Evolutionary conservation across 257 asterid species (phyloP).

Genomic region (Sherardia arvensis): DNA sequence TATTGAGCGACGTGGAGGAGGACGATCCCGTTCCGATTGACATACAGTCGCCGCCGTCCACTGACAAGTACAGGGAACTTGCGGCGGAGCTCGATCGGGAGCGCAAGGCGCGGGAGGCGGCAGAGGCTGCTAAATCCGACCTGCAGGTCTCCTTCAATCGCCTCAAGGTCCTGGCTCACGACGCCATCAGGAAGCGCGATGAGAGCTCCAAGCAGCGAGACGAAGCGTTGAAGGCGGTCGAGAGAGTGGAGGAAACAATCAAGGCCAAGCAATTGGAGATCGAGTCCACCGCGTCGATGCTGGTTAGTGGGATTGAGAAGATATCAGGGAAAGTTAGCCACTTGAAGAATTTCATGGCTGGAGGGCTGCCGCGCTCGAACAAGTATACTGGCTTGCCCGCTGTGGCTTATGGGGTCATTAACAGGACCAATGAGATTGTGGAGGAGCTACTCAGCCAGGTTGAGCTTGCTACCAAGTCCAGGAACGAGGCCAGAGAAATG

Average conservation of each 20-base stretch:
- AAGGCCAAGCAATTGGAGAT: slow-evolving; percentile 59
- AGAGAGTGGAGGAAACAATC: slow-evolving; percentile 45
- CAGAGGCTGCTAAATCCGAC: slow-evolving; percentile 62
- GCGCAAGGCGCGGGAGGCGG: slow-evolving; percentile 60
- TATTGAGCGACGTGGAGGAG: slow-evolving; percentile 86
- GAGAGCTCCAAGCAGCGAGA: slow-evolving; percentile 76
- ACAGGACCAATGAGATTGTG: slow-evolving; percentile 83
- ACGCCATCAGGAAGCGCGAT: slow-evolving; percentile 80
- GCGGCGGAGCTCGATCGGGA: slow-evolving; percentile 84
- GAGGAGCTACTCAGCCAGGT: slow-evolving; percentile 78
- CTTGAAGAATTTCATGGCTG: slow-evolving; percentile 63
- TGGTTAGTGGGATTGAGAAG: slow-evolving; percentile 84
- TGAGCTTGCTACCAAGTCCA: slow-evolving; percentile 51
- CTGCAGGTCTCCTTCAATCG: slow-evolving; percentile 64
- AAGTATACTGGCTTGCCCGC: slow-evolving; percentile 90
- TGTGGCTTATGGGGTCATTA: slow-evolving; percentile 86
- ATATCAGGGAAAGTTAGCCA: slow-evolving; percentile 71
- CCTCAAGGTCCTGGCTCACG: slow-evolving; percentile 74
- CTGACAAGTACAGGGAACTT: slow-evolving; percentile 55
- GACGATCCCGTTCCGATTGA: slow-evolving; percentile 63
- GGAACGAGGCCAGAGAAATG: slow-evolving; percentile 70
- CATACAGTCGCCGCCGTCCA: slow-evolving; percentile 30
- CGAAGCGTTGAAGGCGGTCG: slow-evolving; percentile 41
- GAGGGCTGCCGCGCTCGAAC: slow-evolving; percentile 71
- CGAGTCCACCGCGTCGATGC: slow-evolving; percentile 84